Conservation (phyloP, 1,284 basidiomycete species). For the Moesziomyces sp. region DNA sequence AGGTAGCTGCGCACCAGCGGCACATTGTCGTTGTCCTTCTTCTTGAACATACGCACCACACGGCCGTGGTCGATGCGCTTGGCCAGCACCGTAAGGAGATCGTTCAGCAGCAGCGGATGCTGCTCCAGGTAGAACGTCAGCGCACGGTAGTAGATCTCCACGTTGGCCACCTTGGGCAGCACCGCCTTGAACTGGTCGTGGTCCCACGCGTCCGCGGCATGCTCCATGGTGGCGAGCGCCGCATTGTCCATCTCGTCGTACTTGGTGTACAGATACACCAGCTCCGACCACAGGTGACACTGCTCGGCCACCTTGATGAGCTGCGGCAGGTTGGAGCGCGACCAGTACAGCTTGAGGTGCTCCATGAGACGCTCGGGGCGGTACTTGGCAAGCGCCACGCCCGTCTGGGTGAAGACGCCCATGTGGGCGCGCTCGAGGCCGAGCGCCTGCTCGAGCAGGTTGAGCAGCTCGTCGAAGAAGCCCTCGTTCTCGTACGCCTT, state of each 20-base stretch:
- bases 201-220: constrained; percentile 96
- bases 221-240: constrained; percentile 97
- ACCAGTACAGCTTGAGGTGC: constrained; percentile 96
- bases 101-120: constrained; percentile 90
- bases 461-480: constrained; percentile 92
- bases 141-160: constrained; percentile 94
- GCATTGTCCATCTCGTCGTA: constrained; percentile 97
- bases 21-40: constrained; percentile 88
- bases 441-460: constrained; percentile 90
- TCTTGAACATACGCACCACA: constrained; percentile 90
- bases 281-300: constrained; percentile 97
- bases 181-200: constrained; percentile 86
- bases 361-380: constrained; percentile 98
- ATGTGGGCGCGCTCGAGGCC: constrained; percentile 93
- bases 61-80: constrained; percentile 93
- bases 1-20: constrained; percentile 95
- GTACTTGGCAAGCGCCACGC: constrained; percentile 97
- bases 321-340: constrained; percentile 94
- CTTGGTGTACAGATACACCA: constrained; percentile 97
- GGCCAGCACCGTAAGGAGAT: constrained; percentile 89
- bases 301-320: constrained; percentile 94
- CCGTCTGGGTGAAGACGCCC: constrained; percentile 86
- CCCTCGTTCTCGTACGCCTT: constrained; percentile 89
- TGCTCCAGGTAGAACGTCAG: constrained; percentile 78
- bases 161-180: constrained; percentile 80